Base-by-base conservation (phyloP, 768 basidiomycete species). In the Trametes cinnabarina region DNA sequence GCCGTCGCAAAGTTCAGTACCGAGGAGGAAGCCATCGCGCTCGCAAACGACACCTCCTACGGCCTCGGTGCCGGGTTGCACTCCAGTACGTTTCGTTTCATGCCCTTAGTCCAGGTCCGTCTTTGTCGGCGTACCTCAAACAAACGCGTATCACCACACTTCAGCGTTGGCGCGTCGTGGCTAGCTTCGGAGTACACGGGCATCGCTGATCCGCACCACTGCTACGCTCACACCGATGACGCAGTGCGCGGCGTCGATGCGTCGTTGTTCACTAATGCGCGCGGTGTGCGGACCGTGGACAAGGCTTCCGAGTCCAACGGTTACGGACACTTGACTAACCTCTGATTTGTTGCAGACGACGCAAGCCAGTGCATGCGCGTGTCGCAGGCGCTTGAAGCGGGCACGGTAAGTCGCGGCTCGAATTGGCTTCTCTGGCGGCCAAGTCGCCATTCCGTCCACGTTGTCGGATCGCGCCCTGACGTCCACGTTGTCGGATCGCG, bases 31-130 rank as follows among this genome's bases (percentile, higher is more conserved):
- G 94, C 86, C 3, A 84, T 98, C 63, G 68, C 76, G 40, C 73
- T 93, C 15, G 95, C 94, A 32, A 98, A 98, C 73, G 84, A 89
- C 68, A 92, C 94, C 6, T 82, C 77, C 47, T 98, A 96, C 71
- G 96, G 96, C 34, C 81, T 98, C 34, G 94, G 92, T 9, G 93
- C 94, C 14, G 96, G 91, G 9, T 77, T 98, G 48, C 93, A 95
- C 73, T 94, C 85, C 37, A 89, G 90, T 90, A 71, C 62, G 83
- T 74, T 40, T 23, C 47, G 14, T 15, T 28, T 47, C 54, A 39
- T 37, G 26, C 39, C 23, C 46, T 15, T 49, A 56, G n/a, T n/a
- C 9, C 14, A 6, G 39, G 22, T 34, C 50, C 44, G 57, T n/a
- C 35, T 22, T 47, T 17, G 26, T 47, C 57, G 57, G 48, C n/a